Evolutionary conservation across 108 stramenopile species (phyloP), one percentile per base, ranked within the genome.

Genomic region (Ochromonas danica): DNA sequence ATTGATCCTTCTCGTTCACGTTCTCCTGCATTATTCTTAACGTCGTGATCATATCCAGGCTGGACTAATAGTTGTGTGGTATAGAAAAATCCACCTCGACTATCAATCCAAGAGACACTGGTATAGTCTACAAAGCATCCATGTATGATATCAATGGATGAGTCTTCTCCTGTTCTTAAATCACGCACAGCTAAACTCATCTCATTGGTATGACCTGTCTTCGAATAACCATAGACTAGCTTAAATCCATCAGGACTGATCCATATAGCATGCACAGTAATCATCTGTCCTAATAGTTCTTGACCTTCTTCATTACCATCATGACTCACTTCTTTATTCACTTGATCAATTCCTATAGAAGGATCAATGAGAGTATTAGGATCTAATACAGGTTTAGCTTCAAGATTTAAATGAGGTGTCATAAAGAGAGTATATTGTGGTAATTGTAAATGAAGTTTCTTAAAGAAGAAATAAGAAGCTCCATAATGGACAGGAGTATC

Each of bases 21-120:
- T 57, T 10, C 51, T 22, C 10, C 51, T 31, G 17, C 63, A 35
- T 28, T 67, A 14, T 3, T 25, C 22, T 51, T 51, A 14, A 51
- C 31, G 3, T 28, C 63, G n/a, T n/a, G n/a, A n/a, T n/a, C n/a
- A n/a, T n/a, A n/a, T n/a, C n/a, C n/a, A n/a, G n/a, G n/a, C 3
- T 67, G 3, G 3, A 31, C 31, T 28, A 33, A 36, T 6, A 36
- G 3, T 36, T 67, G 63, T 3, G 30, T 31, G 17, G 63, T 67
- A 36, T 67, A 67, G 31, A 67, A 67, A 36, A 67, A 67, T 28
- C 63, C 63, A 6, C 33, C 25, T 35, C 63, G 17, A 67, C 63
- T 67, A 25, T 67, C 63, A 67, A 67, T 22, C 63, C 63, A 67
- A 28, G 63, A 28, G 17, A 67, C 63, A 67, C 31, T 67, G 31